Conservation (phyloP, 2,329 filamentous ascomycete species). For the Nemania sp. region DNA sequence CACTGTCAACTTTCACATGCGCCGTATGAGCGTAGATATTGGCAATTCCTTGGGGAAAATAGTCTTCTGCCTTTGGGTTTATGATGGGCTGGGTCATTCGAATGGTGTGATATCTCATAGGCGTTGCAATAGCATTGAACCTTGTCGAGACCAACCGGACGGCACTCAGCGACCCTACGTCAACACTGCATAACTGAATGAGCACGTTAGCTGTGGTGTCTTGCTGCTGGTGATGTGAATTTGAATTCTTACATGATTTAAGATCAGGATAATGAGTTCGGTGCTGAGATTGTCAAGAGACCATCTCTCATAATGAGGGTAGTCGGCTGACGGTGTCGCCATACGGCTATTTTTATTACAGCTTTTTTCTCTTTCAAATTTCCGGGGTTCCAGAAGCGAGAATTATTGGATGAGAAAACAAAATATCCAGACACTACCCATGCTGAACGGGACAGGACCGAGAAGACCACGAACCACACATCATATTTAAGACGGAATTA, state of each 20-base stretch:
- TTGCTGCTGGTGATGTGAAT: not conserved
- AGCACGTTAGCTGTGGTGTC: slow-evolving; percentile 17
- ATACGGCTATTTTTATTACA: slow-evolving; percentile 20
- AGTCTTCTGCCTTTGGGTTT: slow-evolving; percentile 38
- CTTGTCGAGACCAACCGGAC: slow-evolving; percentile 45
- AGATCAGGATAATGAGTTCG: slow-evolving; percentile 48
- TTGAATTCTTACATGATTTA: slow-evolving; percentile 43
- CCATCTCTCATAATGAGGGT: slow-evolving; percentile 26
- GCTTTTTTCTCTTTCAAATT: slow-evolving; percentile 3
- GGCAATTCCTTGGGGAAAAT: slow-evolving; percentile 40
- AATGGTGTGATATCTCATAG: slow-evolving; percentile 47
- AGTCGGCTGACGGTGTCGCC: slow-evolving; percentile 15
- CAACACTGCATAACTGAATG: slow-evolving; percentile 45
- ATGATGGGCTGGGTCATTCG: slow-evolving; percentile 45
- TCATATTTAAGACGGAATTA: slow-evolving; percentile 6
- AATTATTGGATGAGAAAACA: not conserved
- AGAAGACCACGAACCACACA: not conserved
- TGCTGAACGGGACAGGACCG: not conserved
- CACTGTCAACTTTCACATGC: slow-evolving; percentile 46
- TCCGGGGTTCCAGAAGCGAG: not conserved
- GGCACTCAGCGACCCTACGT: slow-evolving; percentile 39
- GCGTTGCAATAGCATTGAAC: slow-evolving; percentile 47
- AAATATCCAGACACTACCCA: slow-evolving; percentile 5
- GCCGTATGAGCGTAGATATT: slow-evolving; percentile 46
- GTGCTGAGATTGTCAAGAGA: slow-evolving; percentile 45